These are phyloP conservation scores for Penicillium glabrum DNA, from an alignment of 2,329 filamentous ascomycete genomes.

Conservation along the genomic window DNA sequence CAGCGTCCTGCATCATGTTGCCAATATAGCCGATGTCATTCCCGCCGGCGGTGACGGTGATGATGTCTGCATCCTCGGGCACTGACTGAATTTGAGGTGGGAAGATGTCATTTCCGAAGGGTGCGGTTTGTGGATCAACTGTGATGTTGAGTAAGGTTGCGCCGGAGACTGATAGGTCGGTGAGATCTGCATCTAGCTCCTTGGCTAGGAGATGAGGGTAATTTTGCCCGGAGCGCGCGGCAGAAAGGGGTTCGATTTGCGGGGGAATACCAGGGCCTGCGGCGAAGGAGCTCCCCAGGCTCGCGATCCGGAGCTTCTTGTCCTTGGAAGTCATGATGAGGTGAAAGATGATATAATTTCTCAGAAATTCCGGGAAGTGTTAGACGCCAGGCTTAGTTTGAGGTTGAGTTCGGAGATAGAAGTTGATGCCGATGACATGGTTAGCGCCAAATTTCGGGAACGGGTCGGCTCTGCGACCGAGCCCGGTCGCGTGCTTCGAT, in stretches of 20 bases:
- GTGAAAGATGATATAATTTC: too few relatives aligned
- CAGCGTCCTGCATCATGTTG: slow-evolving; percentile 12
- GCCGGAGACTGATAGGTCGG: slow-evolving; percentile 14
- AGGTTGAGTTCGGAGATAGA: background rate
- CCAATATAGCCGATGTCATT: slow-evolving; percentile 19
- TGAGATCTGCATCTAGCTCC: slow-evolving; percentile 12
- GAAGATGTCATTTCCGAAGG: slow-evolving; percentile 1
- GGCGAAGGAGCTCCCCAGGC: slow-evolving; percentile 17
- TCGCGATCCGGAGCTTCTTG: slow-evolving; percentile 11
- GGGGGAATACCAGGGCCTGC: slow-evolving; percentile 16
- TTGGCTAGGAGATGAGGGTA: slow-evolving; percentile 15
- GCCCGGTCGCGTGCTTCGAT: background rate
- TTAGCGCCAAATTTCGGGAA: background rate
- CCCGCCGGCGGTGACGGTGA: slow-evolving; percentile 16
- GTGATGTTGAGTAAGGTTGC: slow-evolving; percentile 19
- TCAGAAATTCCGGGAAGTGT: background rate
- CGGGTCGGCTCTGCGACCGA: background rate
- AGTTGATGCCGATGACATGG: background rate
- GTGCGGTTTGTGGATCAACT: slow-evolving; percentile 5
- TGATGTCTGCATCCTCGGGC: slow-evolving; percentile 12
- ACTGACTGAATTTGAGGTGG: slow-evolving; percentile 11
- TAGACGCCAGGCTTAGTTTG: background rate
- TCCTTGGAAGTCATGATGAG: background rate
- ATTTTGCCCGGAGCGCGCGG: slow-evolving; percentile 16
- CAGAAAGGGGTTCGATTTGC: slow-evolving; percentile 10